phyloP scores from a whole-genome alignment of 2,329 filamentous ascomycete genomes.

The Acarospora socialis region DNA sequence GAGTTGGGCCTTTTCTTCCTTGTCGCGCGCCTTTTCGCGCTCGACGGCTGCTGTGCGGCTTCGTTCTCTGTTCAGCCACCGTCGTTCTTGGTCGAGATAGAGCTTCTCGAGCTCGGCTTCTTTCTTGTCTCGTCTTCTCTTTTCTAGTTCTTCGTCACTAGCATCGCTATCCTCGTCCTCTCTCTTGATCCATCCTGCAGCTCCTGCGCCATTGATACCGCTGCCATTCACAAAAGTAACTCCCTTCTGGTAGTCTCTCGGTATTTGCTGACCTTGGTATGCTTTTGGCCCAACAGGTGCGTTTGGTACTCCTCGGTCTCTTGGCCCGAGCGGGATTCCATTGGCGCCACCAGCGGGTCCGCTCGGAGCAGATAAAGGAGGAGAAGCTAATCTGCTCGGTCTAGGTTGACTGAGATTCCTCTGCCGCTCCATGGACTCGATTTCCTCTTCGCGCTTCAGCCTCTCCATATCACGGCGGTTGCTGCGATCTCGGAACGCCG shows the following conservation, averaged over 20 bases:
- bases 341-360: conserved; percentile 53
- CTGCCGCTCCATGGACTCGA: conserved; percentile 71
- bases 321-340: conserved; percentile 62
- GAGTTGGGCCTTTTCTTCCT: conserved; percentile 53
- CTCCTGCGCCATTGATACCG: conserved; percentile 43
- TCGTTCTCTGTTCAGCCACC: conserved; percentile 81
- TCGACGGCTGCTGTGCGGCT: conserved; percentile 72
- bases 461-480: conserved; percentile 80
- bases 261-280: conserved; percentile 44
- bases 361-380: conserved; percentile 47
- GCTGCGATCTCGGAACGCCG: conserved; percentile 83
- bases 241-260: conserved; percentile 60
- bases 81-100: conserved; percentile 72
- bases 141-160: conserved; percentile 73
- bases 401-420: conserved; percentile 49
- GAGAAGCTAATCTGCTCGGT: conserved; percentile 55
- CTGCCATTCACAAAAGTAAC: conserved; percentile 73
- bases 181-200: conserved; percentile 37
- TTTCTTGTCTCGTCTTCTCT: conserved; percentile 54
- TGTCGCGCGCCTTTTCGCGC: conserved; percentile 68
- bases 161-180: conserved; percentile 82
- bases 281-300: conserved; percentile 60
- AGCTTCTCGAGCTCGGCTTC: conserved; percentile 63
- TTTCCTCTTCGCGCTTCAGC: conserved; percentile 74
- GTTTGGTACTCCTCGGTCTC: conserved; percentile 51